Percentiles rank a stretch among this genome's conserved stretches.
phyloP scores from a whole-genome alignment of 371 early-diverging fungal species.

The Apophysomyces variabilis region DNA sequence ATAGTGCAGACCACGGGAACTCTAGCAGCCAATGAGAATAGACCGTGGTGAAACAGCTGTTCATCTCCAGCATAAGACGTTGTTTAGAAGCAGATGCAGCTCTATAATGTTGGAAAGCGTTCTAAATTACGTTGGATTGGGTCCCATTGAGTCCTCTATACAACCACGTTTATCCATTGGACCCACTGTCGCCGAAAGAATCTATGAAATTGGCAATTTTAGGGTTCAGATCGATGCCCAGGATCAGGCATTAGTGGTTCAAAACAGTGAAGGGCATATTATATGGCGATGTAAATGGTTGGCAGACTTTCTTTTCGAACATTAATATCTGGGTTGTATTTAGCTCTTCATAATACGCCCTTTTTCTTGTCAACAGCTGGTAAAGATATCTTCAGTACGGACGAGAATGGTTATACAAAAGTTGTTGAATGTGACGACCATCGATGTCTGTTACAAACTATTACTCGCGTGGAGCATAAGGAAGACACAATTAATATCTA shows the following conservation, averaged over 20 bases:
- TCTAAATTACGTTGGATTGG: conserved; percentile 23
- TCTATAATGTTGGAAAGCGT: conserved; percentile 9
- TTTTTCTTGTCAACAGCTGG: conserved; percentile 42
- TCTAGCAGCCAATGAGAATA: too few relatives aligned
- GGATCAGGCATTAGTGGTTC: conserved; percentile 16
- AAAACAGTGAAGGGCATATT: conserved; percentile 18
- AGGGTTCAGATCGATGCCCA: conserved; percentile 24
- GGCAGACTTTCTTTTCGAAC: background rate
- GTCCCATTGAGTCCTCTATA: conserved; percentile 21
- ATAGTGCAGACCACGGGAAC: too few relatives aligned
- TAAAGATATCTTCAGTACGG: conserved; percentile 27
- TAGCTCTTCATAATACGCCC: conserved; percentile 48
- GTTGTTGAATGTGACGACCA: conserved; percentile 37
- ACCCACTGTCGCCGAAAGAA: conserved; percentile 15
- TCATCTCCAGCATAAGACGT: too few relatives aligned
- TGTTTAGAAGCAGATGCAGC: too few relatives aligned
- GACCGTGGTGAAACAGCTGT: too few relatives aligned
- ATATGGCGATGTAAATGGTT: conserved; percentile 26
- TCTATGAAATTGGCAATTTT: conserved; percentile 22
- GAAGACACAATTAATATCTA: conserved; percentile 21
- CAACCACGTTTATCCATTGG: conserved; percentile 31
- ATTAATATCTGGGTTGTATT: background rate
- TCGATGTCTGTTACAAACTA: conserved; percentile 42
- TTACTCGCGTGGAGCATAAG: conserved; percentile 33
- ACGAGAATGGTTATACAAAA: background rate